Conservation (phyloP, 1,139 yeast species). For the Suhomyces anneliseae region DNA sequence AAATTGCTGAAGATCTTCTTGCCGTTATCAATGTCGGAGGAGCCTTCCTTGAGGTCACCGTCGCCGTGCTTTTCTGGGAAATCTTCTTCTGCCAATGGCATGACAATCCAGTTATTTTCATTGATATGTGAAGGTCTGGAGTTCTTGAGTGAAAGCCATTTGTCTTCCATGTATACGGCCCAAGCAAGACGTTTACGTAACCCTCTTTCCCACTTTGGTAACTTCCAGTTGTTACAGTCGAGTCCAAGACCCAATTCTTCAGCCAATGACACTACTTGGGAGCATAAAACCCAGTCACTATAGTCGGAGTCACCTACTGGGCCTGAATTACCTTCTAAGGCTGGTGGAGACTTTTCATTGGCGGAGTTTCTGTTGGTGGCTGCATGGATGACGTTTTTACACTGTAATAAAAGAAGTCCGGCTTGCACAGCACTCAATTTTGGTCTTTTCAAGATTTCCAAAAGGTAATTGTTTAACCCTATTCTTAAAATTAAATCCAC, state of each 20-base stretch:
- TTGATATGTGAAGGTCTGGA: slow-evolving; percentile 77
- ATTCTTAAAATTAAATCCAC: slow-evolving; percentile 46
- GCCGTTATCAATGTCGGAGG: slow-evolving; percentile 72
- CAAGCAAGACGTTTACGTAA: slow-evolving; percentile 81
- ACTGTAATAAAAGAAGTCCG: slow-evolving; percentile 66
- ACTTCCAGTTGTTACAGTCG: slow-evolving; percentile 83
- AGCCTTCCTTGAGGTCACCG: slow-evolving; percentile 57
- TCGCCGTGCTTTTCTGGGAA: slow-evolving; percentile 69
- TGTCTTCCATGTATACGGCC: slow-evolving; percentile 90
- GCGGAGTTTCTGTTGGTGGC: not conserved
- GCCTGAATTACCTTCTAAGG: not conserved
- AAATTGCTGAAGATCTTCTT: slow-evolving; percentile 67
- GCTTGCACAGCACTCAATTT: slow-evolving; percentile 81
- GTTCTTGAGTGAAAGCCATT: slow-evolving; percentile 79
- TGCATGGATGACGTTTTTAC: slow-evolving; percentile 45
- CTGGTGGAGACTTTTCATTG: slow-evolving; percentile 1
- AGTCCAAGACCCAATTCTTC: slow-evolving; percentile 86
- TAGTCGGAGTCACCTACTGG: slow-evolving; percentile 45
- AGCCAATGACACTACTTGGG: slow-evolving; percentile 81
- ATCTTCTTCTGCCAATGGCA: slow-evolving; percentile 64
- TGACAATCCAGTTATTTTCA: slow-evolving; percentile 69
- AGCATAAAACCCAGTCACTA: slow-evolving; percentile 81
- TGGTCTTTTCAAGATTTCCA: slow-evolving; percentile 70
- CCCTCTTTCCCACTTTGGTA: slow-evolving; percentile 93
- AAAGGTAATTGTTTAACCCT: slow-evolving; percentile 60